These are phyloP conservation scores for Acacia crassicarpa DNA, from an alignment of 306 rosid species.

Conservation along the genomic window DNA sequence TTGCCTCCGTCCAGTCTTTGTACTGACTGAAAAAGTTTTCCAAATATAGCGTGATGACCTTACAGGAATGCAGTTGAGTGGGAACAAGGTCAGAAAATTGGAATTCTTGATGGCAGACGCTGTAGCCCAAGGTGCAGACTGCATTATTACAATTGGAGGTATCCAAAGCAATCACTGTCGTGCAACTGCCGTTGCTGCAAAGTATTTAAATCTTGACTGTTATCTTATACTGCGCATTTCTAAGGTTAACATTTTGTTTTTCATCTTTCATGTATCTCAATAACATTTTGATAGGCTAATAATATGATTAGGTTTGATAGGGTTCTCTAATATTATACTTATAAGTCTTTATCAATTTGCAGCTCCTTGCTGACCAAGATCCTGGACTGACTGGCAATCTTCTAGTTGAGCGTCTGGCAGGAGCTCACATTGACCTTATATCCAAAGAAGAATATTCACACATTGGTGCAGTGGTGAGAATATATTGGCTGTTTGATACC, in stretches of 20 bases:
- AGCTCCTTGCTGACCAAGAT: slow-evolving; percentile 73
- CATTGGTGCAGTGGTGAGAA: slow-evolving; percentile 73
- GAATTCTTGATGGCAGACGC: slow-evolving; percentile 96
- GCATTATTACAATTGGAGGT: slow-evolving; percentile 79
- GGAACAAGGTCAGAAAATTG: slow-evolving; percentile 88
- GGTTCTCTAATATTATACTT: slow-evolving; percentile 1
- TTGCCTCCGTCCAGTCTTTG: slow-evolving; percentile 10
- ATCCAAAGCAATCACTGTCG: slow-evolving; percentile 98
- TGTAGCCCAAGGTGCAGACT: slow-evolving; percentile 73
- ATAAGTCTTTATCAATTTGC: background rate
- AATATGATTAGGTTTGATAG: background rate
- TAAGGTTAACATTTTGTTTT: slow-evolving; percentile 42
- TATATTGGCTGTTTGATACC: slow-evolving; percentile 22
- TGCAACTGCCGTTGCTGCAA: slow-evolving; percentile 95
- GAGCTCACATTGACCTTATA: slow-evolving; percentile 77
- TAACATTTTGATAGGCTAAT: background rate
- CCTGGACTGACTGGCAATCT: slow-evolving; percentile 87
- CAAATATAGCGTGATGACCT: slow-evolving; percentile 81
- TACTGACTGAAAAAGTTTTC: slow-evolving; percentile 30
- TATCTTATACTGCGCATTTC: slow-evolving; percentile 81
- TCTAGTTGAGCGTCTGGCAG: slow-evolving; percentile 84
- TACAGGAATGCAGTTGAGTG: slow-evolving; percentile 93
- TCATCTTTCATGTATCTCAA: background rate
- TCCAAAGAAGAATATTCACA: slow-evolving; percentile 79
- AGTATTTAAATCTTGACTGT: slow-evolving; percentile 80